phyloP scores from a whole-genome alignment of 768 basidiomycete genomes.

The Pholiota microspora region DNA sequence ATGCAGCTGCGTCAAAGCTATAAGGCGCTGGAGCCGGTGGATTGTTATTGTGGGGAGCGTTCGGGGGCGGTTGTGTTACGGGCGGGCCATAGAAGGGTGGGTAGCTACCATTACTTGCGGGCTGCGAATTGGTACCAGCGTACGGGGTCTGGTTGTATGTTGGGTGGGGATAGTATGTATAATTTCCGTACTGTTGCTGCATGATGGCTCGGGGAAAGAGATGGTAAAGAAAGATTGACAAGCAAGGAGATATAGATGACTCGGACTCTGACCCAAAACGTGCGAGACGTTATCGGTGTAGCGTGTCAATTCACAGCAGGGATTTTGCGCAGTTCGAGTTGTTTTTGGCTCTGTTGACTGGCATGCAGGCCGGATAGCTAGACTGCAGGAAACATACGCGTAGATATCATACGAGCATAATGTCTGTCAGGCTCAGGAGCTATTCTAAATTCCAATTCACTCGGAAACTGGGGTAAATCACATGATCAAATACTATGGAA shows the following conservation, averaged over 20 bases:
- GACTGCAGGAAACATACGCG: not conserved
- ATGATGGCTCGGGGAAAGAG: constrained; percentile 23
- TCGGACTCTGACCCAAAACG: no score
- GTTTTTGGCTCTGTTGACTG: not conserved
- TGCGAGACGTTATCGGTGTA: not conserved
- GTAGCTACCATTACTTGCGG: constrained; percentile 31
- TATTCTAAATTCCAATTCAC: no score
- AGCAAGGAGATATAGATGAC: not conserved
- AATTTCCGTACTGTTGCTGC: constrained; percentile 36
- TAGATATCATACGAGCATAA: not conserved
- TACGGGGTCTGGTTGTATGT: constrained; percentile 40
- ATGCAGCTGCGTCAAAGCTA: constrained; percentile 30
- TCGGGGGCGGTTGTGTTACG: constrained; percentile 24
- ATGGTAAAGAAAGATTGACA: constrained; percentile 8
- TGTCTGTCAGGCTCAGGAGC: no score
- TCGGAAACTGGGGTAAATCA: no score
- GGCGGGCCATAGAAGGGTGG: constrained; percentile 31
- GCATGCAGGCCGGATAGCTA: not conserved
- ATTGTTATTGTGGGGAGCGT: constrained; percentile 19
- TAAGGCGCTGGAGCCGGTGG: constrained; percentile 21
- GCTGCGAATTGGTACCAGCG: constrained; percentile 22
- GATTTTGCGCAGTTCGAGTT: not conserved
- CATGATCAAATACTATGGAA: no score
- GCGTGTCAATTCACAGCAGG: not conserved
- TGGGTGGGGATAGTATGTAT: constrained; percentile 45